phyloP scores from a whole-genome alignment of 1,139 yeast species.

The Suhomyces chickasaworum region DNA sequence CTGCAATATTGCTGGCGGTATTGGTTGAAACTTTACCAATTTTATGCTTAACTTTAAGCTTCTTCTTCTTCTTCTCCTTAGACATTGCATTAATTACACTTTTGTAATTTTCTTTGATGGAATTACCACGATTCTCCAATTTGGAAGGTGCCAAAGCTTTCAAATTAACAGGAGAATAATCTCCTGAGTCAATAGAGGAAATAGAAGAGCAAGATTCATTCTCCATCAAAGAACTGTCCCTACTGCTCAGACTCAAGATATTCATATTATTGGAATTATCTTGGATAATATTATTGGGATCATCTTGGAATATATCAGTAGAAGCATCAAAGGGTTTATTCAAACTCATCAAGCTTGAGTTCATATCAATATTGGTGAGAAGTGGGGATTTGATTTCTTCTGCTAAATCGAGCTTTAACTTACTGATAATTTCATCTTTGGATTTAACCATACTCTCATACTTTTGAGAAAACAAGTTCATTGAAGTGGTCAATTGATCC shows the following conservation, averaged over 20 bases:
- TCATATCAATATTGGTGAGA: slow-evolving; percentile 12
- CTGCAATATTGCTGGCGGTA: slow-evolving; percentile 3
- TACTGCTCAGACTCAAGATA: slow-evolving; percentile 11
- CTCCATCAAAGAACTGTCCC: slow-evolving; percentile 12
- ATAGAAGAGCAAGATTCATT: slow-evolving; percentile 10
- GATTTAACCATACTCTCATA: slow-evolving; percentile 10
- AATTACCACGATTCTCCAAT: background rate
- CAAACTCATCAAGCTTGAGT: slow-evolving; percentile 4
- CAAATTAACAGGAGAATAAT: slow-evolving; percentile 4
- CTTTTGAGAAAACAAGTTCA: slow-evolving; percentile 15
- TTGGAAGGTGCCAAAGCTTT: slow-evolving; percentile 18
- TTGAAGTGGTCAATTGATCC: slow-evolving; percentile 16
- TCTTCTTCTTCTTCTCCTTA: slow-evolving; percentile 21
- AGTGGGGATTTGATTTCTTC: slow-evolving; percentile 13
- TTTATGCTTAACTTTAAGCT: slow-evolving; percentile 3
- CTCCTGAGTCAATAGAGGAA: slow-evolving; percentile 5
- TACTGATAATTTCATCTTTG: slow-evolving; percentile 12
- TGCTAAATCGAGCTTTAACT: slow-evolving; percentile 12
- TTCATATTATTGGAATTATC: too few species aligned
- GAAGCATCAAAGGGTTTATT: slow-evolving; percentile 13
- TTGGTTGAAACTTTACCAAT: slow-evolving; percentile 5
- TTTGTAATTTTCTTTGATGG: slow-evolving; percentile 18
- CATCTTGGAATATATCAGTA: slow-evolving; percentile 15
- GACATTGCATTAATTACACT: slow-evolving; percentile 18
- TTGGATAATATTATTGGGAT: too few species aligned